Base-by-base conservation (phyloP, 2,329 filamentous ascomycete species). In the Thermothelomyces thermophilus region DNA sequence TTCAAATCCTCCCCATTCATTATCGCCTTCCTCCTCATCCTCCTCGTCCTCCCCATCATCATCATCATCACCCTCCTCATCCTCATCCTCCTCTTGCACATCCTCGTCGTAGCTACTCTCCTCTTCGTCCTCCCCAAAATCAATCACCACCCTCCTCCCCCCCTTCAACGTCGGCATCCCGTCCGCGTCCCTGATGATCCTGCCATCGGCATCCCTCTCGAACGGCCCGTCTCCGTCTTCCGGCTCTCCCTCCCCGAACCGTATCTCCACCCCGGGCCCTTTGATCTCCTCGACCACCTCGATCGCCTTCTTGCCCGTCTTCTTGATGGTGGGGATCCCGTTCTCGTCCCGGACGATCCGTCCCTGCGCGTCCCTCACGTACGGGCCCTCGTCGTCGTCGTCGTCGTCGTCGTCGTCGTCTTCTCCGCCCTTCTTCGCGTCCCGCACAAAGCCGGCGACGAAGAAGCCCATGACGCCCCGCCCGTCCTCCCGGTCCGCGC, bases 401-500 rank as follows among this genome's bases (percentile, higher is more conserved):
- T 16, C 33, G 6, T 35, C 13, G 1, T 9, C 3, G 7, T 14
- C 33, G 6, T 6, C 33, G 14, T 6, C 33, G 14, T 35, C 33
- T 5, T 14, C 33, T 9, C 8, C 14, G 16, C 33, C 6, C 8
- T 16, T 11, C 13, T 16, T 35, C 6, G n/a, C n/a, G 33, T 35
- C 79, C 46, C 87, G 74, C 3, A 88, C 77, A 67, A 98, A 95
- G 0, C 78, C 88, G n/a, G 82, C 89, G 17, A 96, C 87, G 60
- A 98, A 98, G 68, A 98, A 97, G 0, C 93, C 91, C 79, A 96
- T 95, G 1, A 90, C 87, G 0, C 90, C 89, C 55, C 86, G 80
- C 9, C 83, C 83, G 58, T 91, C 89, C 22, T 82, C 86, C 59
- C 90, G 87, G 66, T 86, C 84, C 28, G 88, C 87, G 51, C 91